phyloP scores from a whole-genome alignment of 2,329 filamentous ascomycete species.

The Cladophialophora immunda region DNA sequence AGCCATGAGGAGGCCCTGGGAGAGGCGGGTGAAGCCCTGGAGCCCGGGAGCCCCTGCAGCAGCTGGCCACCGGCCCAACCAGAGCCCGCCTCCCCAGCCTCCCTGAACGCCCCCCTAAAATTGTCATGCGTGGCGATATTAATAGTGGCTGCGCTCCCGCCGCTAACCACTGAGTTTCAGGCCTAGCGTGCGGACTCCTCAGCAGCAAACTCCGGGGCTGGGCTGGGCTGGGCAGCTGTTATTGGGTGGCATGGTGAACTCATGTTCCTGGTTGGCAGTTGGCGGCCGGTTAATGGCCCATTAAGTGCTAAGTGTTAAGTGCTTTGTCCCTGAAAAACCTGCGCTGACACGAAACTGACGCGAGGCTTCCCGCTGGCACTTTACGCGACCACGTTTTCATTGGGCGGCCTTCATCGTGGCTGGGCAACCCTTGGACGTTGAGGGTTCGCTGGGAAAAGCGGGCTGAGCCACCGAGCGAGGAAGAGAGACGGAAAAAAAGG shows the following conservation, averaged over 20 bases:
- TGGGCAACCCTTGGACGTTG: not conserved
- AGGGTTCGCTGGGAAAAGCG: constrained; percentile 2
- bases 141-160: constrained; percentile 37
- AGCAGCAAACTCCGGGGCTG: constrained; percentile 29
- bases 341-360: constrained; percentile 32
- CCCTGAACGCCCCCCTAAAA: not conserved
- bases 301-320: too few species aligned
- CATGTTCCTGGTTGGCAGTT: constrained; percentile 7
- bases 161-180: constrained; percentile 27
- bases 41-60: constrained; percentile 5
- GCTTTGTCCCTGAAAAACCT: constrained; percentile 11
- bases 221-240: not conserved
- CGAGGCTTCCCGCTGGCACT: constrained; percentile 12
- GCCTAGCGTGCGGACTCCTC: constrained; percentile 22
- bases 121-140: constrained; percentile 29
- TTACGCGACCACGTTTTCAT: constrained; percentile 18
- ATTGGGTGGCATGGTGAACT: constrained; percentile 3
- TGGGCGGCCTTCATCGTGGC: constrained; percentile 11
- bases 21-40: not conserved
- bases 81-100: constrained; percentile 10
- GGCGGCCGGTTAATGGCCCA: not conserved
- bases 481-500: not conserved
- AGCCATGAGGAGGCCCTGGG: not conserved
- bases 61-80: not conserved
- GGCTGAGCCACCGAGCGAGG: constrained; percentile 4